Conservation (phyloP, 768 basidiomycete genomes). For the Pulveroboletus sp. region DNA sequence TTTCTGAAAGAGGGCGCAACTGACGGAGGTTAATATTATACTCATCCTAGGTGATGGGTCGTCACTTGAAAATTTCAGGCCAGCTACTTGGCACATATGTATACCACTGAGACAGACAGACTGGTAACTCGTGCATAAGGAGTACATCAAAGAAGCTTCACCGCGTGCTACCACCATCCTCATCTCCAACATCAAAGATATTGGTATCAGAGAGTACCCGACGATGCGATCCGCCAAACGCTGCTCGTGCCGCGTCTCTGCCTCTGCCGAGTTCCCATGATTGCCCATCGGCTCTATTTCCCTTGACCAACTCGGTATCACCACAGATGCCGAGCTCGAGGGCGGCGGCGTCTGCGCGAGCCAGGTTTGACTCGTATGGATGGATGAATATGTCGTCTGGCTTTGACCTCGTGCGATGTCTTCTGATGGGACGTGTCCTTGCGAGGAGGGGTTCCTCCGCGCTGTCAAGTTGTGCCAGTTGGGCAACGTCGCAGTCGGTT, state of each 20-base stretch:
- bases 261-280: slow-evolving; percentile 55
- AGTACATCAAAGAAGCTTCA: neutral
- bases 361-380: slow-evolving; percentile 59
- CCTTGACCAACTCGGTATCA: slow-evolving; percentile 47
- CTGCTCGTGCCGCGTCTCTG: slow-evolving; percentile 45
- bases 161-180: slow-evolving; percentile 9
- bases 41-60: too few species aligned
- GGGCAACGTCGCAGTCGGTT: neutral
- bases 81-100: too few species aligned
- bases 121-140: neutral
- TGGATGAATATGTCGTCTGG: slow-evolving; percentile 63
- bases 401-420: slow-evolving; percentile 51
- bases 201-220: slow-evolving; percentile 4
- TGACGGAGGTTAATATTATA: too few species aligned
- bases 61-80: too few species aligned
- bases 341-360: slow-evolving; percentile 63
- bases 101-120: too few species aligned
- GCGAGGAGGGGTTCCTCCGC: slow-evolving; percentile 25
- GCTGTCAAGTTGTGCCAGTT: slow-evolving; percentile 7
- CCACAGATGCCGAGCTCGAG: slow-evolving; percentile 50
- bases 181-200: slow-evolving; percentile 11
- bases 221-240: slow-evolving; percentile 32
- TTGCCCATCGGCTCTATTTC: slow-evolving; percentile 35
- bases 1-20: too few species aligned
- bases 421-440: slow-evolving; percentile 4